These are phyloP conservation scores for Yamadazyma jaroonii DNA, from an alignment of 1,139 yeast species.

Conservation along the genomic window DNA sequence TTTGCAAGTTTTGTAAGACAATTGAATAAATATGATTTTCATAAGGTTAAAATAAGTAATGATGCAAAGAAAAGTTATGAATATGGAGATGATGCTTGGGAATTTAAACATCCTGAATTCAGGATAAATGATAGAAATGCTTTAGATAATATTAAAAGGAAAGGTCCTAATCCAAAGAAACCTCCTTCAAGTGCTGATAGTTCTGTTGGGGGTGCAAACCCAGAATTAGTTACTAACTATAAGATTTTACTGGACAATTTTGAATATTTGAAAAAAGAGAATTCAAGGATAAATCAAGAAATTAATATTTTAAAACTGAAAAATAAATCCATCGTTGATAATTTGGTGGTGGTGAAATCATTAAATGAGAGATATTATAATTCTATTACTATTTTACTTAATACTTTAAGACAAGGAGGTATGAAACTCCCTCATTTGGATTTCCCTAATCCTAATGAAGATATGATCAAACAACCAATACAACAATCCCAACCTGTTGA, in stretches of 20 bases:
- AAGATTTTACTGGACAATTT: slow-evolving; percentile 41
- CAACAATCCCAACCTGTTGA: neutral
- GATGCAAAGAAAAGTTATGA: slow-evolving; percentile 51
- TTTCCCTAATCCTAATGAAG: slow-evolving; percentile 41
- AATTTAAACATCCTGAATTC: slow-evolving; percentile 89
- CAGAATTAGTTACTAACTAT: slow-evolving; percentile 8
- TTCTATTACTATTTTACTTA: slow-evolving; percentile 48
- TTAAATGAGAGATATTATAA: slow-evolving; percentile 55
- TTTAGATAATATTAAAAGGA: slow-evolving; percentile 75
- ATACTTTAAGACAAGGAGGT: slow-evolving; percentile 54
- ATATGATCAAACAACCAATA: neutral
- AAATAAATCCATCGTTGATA: slow-evolving; percentile 64
- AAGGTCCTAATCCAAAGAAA: slow-evolving; percentile 63
- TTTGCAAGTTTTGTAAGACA: slow-evolving; percentile 95
- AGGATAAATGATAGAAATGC: slow-evolving; percentile 66
- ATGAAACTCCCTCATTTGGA: slow-evolving; percentile 65
- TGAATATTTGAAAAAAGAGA: slow-evolving; percentile 39
- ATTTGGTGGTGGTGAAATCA: slow-evolving; percentile 52
- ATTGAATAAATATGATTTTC: slow-evolving; percentile 94
- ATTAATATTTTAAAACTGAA: slow-evolving; percentile 48
- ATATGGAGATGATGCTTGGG: slow-evolving; percentile 89
- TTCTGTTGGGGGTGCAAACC: neutral
- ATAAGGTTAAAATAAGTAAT: slow-evolving; percentile 71
- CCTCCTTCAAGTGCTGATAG: slow-evolving; percentile 1
- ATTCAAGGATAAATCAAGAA: slow-evolving; percentile 40